A percentile compares a stretch with the other conserved stretches of the same genome.
Evolutionary conservation across 192 early-diverging fungal species (phyloP).

Genomic region (Bifiguratus adelaidae): DNA sequence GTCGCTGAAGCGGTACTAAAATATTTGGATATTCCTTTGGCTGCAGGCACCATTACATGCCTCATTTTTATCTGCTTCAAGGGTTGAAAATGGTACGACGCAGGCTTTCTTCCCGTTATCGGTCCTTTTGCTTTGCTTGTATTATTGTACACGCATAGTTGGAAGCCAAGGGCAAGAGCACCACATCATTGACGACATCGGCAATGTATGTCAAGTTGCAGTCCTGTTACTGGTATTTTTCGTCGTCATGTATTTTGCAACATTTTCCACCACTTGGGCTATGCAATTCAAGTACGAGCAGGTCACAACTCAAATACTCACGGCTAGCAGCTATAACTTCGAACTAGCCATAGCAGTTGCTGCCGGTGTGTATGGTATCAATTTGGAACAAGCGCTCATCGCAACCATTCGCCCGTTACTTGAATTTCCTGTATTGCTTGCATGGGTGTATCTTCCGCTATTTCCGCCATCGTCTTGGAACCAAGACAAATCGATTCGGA

Average conservation of each 20-base stretch:
- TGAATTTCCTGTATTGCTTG: constrained; percentile 56
- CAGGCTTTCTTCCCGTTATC: constrained; percentile 39
- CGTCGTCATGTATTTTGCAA: constrained; percentile 32
- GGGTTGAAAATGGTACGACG: constrained; percentile 37
- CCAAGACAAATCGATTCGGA: too few species aligned
- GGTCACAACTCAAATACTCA: constrained; percentile 49
- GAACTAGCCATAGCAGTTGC: constrained; percentile 66
- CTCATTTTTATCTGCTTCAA: constrained; percentile 12
- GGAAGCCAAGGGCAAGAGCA: constrained; percentile 57
- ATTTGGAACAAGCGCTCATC: constrained; percentile 48
- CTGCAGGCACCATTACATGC: constrained; percentile 44
- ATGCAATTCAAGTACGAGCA: constrained; percentile 27
- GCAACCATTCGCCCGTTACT: constrained; percentile 57
- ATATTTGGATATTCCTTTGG: constrained; percentile 57
- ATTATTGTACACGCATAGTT: constrained; percentile 52
- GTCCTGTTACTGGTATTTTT: constrained; percentile 62
- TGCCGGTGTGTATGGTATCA: constrained; percentile 50
- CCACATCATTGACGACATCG: constrained; percentile 48
- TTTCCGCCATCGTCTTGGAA: too few species aligned
- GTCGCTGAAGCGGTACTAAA: constrained; percentile 40
- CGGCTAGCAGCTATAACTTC: constrained; percentile 58
- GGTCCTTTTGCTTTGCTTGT: constrained; percentile 44
- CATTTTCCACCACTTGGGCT: constrained; percentile 25
- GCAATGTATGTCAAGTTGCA: constrained; percentile 37
- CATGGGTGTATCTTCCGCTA: constrained; percentile 43